These are phyloP conservation scores for Penicillium sp. DNA, from an alignment of 2,329 filamentous ascomycete species.

Conservation along the genomic window DNA sequence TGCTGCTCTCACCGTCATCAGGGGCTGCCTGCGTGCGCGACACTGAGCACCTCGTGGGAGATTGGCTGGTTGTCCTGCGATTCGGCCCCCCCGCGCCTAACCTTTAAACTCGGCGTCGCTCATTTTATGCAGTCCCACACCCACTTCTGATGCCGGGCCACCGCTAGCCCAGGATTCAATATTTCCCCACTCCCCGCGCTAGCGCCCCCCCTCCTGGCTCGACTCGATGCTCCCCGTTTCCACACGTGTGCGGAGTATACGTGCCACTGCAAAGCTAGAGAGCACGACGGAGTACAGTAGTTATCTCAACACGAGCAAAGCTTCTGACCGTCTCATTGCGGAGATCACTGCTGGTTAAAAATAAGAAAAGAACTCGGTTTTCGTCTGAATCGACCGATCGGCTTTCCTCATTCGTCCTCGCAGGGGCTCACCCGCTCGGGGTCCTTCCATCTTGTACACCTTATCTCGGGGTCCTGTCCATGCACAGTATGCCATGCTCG, in stretches of 20 bases:
- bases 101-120: background rate
- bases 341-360: too few species aligned
- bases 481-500: background rate
- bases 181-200: conserved; percentile 1
- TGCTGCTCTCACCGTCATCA: conserved; percentile 4
- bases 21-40: conserved; percentile 3
- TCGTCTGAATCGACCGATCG: background rate
- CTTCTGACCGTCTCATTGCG: background rate
- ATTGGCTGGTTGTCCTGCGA: background rate
- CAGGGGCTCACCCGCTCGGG: background rate
- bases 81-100: background rate
- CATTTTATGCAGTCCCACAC: background rate
- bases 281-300: background rate
- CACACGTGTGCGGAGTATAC: background rate
- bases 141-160: conserved; percentile 1
- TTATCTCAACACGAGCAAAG: background rate
- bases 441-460: background rate
- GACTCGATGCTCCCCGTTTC: background rate
- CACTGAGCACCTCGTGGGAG: background rate
- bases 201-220: background rate
- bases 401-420: background rate
- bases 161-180: background rate
- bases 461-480: background rate
- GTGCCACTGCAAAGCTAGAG: background rate
- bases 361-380: background rate